These are phyloP conservation scores for Pseudotulostoma volvatum DNA, from an alignment of 495 filamentous ascomycete genomes.

Conservation along the genomic window DNA sequence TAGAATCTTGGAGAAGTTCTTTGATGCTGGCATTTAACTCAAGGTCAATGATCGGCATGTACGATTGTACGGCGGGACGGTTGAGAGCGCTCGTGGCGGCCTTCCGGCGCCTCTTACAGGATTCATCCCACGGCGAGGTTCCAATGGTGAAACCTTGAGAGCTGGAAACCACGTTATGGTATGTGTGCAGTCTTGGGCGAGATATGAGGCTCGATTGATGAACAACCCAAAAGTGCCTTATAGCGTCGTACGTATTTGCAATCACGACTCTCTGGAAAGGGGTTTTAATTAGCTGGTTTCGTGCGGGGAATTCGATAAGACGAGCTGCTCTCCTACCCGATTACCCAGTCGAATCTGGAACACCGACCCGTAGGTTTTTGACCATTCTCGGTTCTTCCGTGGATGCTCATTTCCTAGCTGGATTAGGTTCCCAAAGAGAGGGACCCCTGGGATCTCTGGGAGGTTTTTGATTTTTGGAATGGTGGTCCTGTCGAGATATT, in stretches of 20 bases:
- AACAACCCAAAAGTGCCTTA: conserved; percentile 53
- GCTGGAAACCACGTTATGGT: conserved; percentile 53
- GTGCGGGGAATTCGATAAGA: not conserved
- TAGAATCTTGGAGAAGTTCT: conserved; percentile 41
- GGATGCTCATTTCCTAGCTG: conserved; percentile 42
- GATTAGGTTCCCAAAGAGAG: conserved; percentile 46
- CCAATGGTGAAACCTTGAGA: conserved; percentile 60
- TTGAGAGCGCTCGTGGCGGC: conserved; percentile 56
- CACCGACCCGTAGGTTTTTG: conserved; percentile 46
- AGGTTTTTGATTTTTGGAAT: conserved; percentile 46
- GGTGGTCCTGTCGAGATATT: conserved; percentile 40
- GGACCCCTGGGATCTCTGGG: conserved; percentile 45
- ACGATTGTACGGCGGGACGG: conserved; percentile 45
- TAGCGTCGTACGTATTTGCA: conserved; percentile 52
- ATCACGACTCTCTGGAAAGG: conserved; percentile 48
- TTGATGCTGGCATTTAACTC: conserved; percentile 48
- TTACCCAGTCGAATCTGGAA: conserved; percentile 55
- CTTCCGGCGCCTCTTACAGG: conserved; percentile 53
- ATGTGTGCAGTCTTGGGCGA: conserved; percentile 52
- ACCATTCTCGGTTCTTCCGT: conserved; percentile 34
- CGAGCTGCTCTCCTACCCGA: conserved; percentile 20
- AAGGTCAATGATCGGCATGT: conserved; percentile 58
- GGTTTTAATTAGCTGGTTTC: not conserved
- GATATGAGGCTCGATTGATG: conserved; percentile 57
- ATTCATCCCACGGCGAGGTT: conserved; percentile 59